Conservation (phyloP, 2,329 filamentous ascomycete genomes). For the Aspergillus novoparasiticus region DNA sequence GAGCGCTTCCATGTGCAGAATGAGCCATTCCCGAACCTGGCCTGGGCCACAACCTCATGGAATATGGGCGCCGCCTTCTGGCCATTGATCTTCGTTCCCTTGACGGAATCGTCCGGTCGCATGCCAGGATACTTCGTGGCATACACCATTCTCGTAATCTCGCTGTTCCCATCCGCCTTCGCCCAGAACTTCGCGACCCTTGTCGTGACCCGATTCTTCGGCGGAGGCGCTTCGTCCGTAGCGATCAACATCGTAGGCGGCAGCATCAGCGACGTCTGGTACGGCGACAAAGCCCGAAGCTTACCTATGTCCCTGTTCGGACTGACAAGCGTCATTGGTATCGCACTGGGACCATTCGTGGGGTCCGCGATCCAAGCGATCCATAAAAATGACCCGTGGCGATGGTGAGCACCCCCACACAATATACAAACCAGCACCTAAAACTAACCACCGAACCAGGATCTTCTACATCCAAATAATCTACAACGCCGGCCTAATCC, state of each 20-base stretch:
- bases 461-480: conserved; percentile 51
- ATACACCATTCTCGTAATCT: conserved; percentile 45
- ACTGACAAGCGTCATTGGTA: conserved; percentile 46
- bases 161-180: conserved; percentile 46
- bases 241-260: conserved; percentile 46
- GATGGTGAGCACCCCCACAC: conserved; percentile 32
- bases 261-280: conserved; percentile 41
- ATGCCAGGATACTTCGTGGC: conserved; percentile 48
- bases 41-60: conserved; percentile 39
- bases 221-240: conserved; percentile 46
- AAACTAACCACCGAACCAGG: too few species aligned
- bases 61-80: conserved; percentile 43
- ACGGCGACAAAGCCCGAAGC: conserved; percentile 41
- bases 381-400: conserved; percentile 38
- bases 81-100: conserved; percentile 39
- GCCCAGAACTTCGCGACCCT: conserved; percentile 50
- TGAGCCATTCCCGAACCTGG: conserved; percentile 34
- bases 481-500: conserved; percentile 45
- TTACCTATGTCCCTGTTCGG: conserved; percentile 48
- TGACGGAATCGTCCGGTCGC: conserved; percentile 46
- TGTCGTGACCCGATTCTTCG: conserved; percentile 48
- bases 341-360: conserved; percentile 49
- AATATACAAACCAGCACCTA: too few species aligned
- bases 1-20: conserved; percentile 37
- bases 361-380: conserved; percentile 43